Percentiles rank a stretch among this genome's conserved stretches.
Conservation (phyloP, 2,329 filamentous ascomycete species). For the Penicillium capsulatum region DNA sequence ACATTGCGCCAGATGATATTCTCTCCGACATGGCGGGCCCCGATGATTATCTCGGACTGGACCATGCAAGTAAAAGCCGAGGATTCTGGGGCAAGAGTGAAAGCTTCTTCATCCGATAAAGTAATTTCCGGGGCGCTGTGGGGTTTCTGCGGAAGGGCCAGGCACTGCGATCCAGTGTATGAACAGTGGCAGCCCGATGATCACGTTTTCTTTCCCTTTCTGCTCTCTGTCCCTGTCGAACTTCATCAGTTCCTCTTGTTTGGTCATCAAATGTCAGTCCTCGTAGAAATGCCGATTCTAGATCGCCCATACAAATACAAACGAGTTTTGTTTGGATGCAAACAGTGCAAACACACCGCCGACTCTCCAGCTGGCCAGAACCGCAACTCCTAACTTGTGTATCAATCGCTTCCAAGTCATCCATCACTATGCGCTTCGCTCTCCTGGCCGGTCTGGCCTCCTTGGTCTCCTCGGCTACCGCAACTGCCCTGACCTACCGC, state of each 20-base stretch:
- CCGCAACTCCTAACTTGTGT: slow-evolving; percentile 19
- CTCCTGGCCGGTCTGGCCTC: slow-evolving; percentile 66
- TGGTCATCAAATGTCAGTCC: slow-evolving; percentile 1
- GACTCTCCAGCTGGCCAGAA: slow-evolving; percentile 33
- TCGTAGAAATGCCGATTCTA: too few species aligned
- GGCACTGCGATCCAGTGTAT: slow-evolving; percentile 19
- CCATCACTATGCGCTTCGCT: slow-evolving; percentile 59
- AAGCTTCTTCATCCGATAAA: slow-evolving; percentile 60
- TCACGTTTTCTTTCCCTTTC: slow-evolving; percentile 11
- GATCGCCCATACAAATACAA: slow-evolving; percentile 9
- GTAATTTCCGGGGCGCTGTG: slow-evolving; percentile 18
- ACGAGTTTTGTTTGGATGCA: slow-evolving; percentile 26
- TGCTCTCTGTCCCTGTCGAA: slow-evolving; percentile 3
- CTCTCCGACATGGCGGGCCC: slow-evolving; percentile 60
- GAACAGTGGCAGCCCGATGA: slow-evolving; percentile 20
- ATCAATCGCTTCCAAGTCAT: slow-evolving; percentile 11
- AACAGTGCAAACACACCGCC: slow-evolving; percentile 31
- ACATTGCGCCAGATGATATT: slow-evolving; percentile 39
- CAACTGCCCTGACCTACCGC: slow-evolving; percentile 92
- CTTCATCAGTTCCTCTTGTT: slow-evolving; percentile 1
- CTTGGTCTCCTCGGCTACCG: slow-evolving; percentile 66
- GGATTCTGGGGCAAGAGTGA: slow-evolving; percentile 59
- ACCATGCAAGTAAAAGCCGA: slow-evolving; percentile 60
- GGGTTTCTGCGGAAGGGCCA: slow-evolving; percentile 18
- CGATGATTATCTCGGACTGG: slow-evolving; percentile 67